A percentile compares a stretch with the other conserved stretches of the same genome.
phyloP scores from a whole-genome alignment of 2,329 filamentous ascomycete species.

The Albifimbria verrucaria region DNA sequence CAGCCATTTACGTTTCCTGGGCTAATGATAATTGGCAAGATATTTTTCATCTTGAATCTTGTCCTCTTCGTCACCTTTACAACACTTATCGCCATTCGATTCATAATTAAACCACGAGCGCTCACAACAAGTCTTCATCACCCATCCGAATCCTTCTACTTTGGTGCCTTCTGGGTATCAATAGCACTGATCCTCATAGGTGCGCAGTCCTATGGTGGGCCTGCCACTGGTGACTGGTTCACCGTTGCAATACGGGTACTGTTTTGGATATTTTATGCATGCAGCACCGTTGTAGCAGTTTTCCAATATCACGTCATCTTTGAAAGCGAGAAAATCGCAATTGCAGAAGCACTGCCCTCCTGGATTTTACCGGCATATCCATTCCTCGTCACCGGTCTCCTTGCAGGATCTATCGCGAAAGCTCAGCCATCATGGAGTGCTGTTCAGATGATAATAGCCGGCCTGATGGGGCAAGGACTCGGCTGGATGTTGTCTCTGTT shows the following conservation, averaged over 20 bases:
- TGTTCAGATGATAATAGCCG: slow-evolving; percentile 49
- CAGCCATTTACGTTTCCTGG: slow-evolving; percentile 42
- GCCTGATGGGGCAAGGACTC: slow-evolving; percentile 49
- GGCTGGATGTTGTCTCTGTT: slow-evolving; percentile 49
- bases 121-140: slow-evolving; percentile 59
- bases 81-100: slow-evolving; percentile 52
- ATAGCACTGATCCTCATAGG: slow-evolving; percentile 63
- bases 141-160: slow-evolving; percentile 62
- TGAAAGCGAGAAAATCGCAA: slow-evolving; percentile 34
- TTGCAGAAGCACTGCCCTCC: slow-evolving; percentile 49
- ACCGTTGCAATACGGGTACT: slow-evolving; percentile 39
- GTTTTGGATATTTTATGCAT: slow-evolving; percentile 48
- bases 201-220: slow-evolving; percentile 56
- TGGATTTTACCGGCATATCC: slow-evolving; percentile 55
- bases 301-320: slow-evolving; percentile 26
- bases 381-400: slow-evolving; percentile 50
- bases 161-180: slow-evolving; percentile 58
- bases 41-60: slow-evolving; percentile 46
- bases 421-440: slow-evolving; percentile 40
- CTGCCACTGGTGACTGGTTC: slow-evolving; percentile 45
- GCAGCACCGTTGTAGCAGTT: slow-evolving; percentile 18
- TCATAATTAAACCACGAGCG: slow-evolving; percentile 55
- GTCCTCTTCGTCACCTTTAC: slow-evolving; percentile 46
- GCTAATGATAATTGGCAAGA: slow-evolving; percentile 39
- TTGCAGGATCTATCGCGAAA: slow-evolving; percentile 44